These are phyloP conservation scores for Penicillium robsamsonii DNA, from an alignment of 495 filamentous ascomycete genomes.

Conservation along the genomic window DNA sequence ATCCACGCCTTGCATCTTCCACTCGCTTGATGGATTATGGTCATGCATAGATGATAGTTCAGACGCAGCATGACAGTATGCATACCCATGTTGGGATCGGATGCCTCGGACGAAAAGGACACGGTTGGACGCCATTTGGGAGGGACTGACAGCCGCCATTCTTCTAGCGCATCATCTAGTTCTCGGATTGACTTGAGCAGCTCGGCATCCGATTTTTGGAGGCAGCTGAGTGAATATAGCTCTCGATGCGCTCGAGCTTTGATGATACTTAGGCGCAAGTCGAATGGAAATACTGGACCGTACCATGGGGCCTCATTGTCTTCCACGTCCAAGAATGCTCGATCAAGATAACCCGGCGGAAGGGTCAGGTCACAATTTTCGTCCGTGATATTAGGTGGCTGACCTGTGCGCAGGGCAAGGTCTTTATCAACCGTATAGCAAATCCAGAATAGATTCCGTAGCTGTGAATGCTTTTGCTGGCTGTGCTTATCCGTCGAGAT, in stretches of 20 bases:
- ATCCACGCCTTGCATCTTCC: constrained; percentile 44
- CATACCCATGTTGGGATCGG: constrained; percentile 40
- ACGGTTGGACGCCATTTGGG: constrained; percentile 42
- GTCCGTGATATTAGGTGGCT: constrained; percentile 50
- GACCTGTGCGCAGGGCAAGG: constrained; percentile 48
- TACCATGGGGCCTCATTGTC: constrained; percentile 17
- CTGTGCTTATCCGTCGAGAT: constrained; percentile 5
- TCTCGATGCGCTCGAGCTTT: constrained; percentile 48
- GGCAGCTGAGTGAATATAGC: constrained; percentile 46
- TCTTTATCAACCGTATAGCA: constrained; percentile 54
- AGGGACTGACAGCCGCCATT: constrained; percentile 49
- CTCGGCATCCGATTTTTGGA: constrained; percentile 52
- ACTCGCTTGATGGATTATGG: constrained; percentile 52
- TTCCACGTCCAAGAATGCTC: constrained; percentile 31
- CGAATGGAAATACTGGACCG: constrained; percentile 45
- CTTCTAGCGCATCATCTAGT: constrained; percentile 51
- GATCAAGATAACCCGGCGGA: constrained; percentile 43
- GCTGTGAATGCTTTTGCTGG: constrained; percentile 27
- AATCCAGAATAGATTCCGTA: constrained; percentile 54
- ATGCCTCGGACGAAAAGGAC: constrained; percentile 37
- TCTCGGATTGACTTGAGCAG: constrained; percentile 51
- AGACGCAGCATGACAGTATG: constrained; percentile 46
- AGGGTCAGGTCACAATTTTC: constrained; percentile 55
- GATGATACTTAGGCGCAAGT: constrained; percentile 50
- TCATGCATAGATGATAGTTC: constrained; percentile 53